Evolutionary conservation across 768 basidiomycete genomes (phyloP).

Genomic region (Cystofilobasidium capitatum): DNA sequence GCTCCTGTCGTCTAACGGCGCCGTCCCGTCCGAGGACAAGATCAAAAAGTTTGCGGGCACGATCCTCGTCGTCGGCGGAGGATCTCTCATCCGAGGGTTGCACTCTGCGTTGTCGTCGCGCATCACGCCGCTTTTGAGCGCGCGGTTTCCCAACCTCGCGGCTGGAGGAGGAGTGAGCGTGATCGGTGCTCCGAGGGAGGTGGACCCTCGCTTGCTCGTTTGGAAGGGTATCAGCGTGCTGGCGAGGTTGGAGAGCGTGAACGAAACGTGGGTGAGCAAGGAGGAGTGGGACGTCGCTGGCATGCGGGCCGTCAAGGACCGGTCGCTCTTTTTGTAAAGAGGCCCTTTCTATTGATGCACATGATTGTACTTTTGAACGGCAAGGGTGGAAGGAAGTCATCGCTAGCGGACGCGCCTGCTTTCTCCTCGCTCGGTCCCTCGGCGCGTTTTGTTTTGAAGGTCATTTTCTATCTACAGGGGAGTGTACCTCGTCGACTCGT

Average conservation of each 20-base stretch:
- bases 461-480: no score
- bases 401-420: no score
- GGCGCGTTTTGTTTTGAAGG: no score
- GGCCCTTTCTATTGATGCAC: neutral
- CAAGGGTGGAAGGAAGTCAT: no score
- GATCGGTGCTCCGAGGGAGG: conserved; percentile 85
- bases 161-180: conserved; percentile 65
- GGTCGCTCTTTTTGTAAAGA: conserved; percentile 30
- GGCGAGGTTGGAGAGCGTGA: conserved; percentile 78
- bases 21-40: conserved; percentile 79
- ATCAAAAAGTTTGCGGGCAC: conserved; percentile 80
- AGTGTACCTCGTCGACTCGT: neutral
- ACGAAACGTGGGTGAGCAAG: conserved; percentile 78
- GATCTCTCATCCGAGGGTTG: conserved; percentile 49
- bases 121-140: conserved; percentile 67
- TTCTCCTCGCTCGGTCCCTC: no score
- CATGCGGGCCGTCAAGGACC: conserved; percentile 40
- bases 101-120: conserved; percentile 20
- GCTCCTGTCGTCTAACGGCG: no score
- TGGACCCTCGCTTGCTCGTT: conserved; percentile 76
- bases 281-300: conserved; percentile 58
- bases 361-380: no score
- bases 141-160: conserved; percentile 27
- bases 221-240: conserved; percentile 95
- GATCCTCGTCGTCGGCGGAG: conserved; percentile 78